Evolutionary conservation across 805 yeast genomes (phyloP).

Genomic region (Nakazawaea peltata): DNA sequence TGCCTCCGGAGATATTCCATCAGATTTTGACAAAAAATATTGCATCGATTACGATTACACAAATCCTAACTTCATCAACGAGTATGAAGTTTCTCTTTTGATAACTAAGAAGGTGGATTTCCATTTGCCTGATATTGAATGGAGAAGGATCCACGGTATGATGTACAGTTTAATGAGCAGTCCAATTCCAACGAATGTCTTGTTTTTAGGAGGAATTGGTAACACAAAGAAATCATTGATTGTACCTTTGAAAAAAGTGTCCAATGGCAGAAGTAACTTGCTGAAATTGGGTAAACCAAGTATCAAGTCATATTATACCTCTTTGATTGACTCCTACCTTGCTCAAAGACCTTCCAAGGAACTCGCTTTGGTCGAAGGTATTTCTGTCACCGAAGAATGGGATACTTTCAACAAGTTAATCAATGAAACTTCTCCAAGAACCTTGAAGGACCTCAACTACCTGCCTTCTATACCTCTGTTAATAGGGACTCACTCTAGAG

Average conservation of each 20-base stretch:
- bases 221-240: slow-evolving; percentile 1
- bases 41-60: slow-evolving; percentile 7
- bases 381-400: slow-evolving; percentile 7
- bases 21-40: slow-evolving; percentile 2
- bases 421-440: background rate
- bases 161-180: slow-evolving; percentile 6
- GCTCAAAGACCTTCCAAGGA: background rate
- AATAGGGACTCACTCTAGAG: background rate
- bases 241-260: slow-evolving; percentile 10
- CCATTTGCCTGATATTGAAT: slow-evolving; percentile 6
- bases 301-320: slow-evolving; percentile 2
- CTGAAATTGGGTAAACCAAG: background rate
- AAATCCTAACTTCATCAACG: slow-evolving; percentile 8
- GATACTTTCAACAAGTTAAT: slow-evolving; percentile 1
- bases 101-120: slow-evolving; percentile 7
- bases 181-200: slow-evolving; percentile 9
- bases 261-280: slow-evolving; percentile 9
- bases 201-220: slow-evolving; percentile 9
- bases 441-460: slow-evolving; percentile 2
- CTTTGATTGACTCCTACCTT: background rate
- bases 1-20: slow-evolving; percentile 5
- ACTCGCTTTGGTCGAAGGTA: slow-evolving; percentile 1
- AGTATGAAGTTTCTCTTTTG: slow-evolving; percentile 8
- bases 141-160: slow-evolving; percentile 10
- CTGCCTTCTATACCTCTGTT: slow-evolving; percentile 6